Evolutionary conservation across 345 rosid species (phyloP), one percentile per base, ranked within the genome.

Genomic region (Xanthoceras sorbifolium): DNA sequence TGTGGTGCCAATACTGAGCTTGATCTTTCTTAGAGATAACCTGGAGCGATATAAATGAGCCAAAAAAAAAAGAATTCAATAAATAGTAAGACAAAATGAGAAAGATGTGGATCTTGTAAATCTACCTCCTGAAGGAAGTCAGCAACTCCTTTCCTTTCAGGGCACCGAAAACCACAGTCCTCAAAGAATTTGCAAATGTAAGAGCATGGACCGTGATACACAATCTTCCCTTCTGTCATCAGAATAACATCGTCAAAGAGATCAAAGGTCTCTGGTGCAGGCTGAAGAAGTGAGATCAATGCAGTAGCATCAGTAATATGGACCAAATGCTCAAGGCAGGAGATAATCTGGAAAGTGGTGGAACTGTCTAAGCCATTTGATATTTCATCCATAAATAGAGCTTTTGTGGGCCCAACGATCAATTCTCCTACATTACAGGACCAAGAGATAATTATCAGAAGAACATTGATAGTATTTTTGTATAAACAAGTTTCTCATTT

Each of bases 361-460:
- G 87, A 86, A 78, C 86, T 86, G 78, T 88, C 91, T 46, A 86
- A 75, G 59, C 89, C 89, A 14, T 81, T 88, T 23, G 91, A 88
- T 60, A 86, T 88, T 73, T 86, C 91, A 76, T 88, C 90, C 89
- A 88, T 88, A 67, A 88, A 84, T 6, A 88, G 64, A 40, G 84
- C 78, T 59, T 83, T 82, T n/a, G 83, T 74, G 14, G 91, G 91
- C 10, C 91, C 86, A 12, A 86, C 89, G 9, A 82, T 84, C 82
- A 86, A 81, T 78, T 87, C 91, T 11, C 87, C 89, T 85, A 64
- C 26, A 65, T 74, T 20, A 68, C 44, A 40, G 2, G 18, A 38
- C 50, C 76, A 62, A 28, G 46, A 42, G 54, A 67, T 4, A 44
- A 67, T 22, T 26, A 48, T 65, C 22, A 60, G 66, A 36, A 22